Evolutionary conservation across 257 asterid genomes (phyloP).

Genomic region (Nicotiana sylvestris): DNA sequence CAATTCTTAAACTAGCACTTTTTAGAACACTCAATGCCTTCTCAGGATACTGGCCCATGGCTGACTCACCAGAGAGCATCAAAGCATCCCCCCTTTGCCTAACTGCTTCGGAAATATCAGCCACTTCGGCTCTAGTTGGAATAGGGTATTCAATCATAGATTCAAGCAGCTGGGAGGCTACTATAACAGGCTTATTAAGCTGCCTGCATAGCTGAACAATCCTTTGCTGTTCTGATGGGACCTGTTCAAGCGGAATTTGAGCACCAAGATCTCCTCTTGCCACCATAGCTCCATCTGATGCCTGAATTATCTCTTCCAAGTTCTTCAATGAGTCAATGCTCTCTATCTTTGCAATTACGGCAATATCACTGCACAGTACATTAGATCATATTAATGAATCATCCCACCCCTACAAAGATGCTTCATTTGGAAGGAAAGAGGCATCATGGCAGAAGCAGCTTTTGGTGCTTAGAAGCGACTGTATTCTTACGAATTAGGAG

Average conservation of each 20-base stretch:
- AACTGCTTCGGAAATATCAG: slow-evolving; percentile 98
- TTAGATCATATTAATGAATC: background rate
- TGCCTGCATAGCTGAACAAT: slow-evolving; percentile 88
- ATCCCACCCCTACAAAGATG: too few relatives aligned
- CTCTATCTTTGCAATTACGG: slow-evolving; percentile 89
- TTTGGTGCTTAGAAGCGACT: background rate
- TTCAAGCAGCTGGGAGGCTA: slow-evolving; percentile 95
- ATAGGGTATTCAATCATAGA: slow-evolving; percentile 99
- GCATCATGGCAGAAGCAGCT: background rate
- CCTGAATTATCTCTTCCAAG: slow-evolving; percentile 84
- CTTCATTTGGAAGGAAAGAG: background rate
- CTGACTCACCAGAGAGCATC: slow-evolving; percentile 99
- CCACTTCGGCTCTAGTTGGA: slow-evolving; percentile 99
- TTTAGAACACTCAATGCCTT: slow-evolving; percentile 89
- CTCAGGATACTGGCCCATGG: slow-evolving; percentile 98
- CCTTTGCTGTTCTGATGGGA: slow-evolving; percentile 90
- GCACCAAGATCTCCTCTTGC: slow-evolving; percentile 99
- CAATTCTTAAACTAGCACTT: slow-evolving; percentile 90
- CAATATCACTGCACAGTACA: slow-evolving; percentile 64
- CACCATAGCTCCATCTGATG: slow-evolving; percentile 99
- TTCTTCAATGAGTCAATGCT: slow-evolving; percentile 91
- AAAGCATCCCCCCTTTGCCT: slow-evolving; percentile 90
- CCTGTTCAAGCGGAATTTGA: slow-evolving; percentile 96
- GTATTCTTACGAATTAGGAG: slow-evolving; percentile 71
- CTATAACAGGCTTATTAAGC: slow-evolving; percentile 85